These are phyloP conservation scores for Artemisia tridentata DNA, from an alignment of 129 eudicot species.

Conservation along the genomic window DNA sequence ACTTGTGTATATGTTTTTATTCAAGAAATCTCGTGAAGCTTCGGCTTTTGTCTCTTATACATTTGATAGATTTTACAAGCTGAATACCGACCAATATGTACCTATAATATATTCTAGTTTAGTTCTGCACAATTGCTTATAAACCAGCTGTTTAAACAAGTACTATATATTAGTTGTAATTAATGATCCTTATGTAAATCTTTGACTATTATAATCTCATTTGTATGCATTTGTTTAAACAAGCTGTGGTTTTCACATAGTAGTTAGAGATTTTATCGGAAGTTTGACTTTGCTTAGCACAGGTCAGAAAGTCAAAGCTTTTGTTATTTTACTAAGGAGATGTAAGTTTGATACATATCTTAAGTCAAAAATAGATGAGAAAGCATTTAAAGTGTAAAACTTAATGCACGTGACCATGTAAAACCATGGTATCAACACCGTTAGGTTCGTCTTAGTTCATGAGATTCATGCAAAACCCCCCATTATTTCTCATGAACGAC, in stretches of 20 bases:
- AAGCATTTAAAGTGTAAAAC: neutral
- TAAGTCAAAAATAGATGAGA: slow-evolving; percentile 25
- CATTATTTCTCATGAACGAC: no score
- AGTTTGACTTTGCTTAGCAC: slow-evolving; percentile 23
- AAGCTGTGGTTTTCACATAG: slow-evolving; percentile 7
- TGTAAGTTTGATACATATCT: slow-evolving; percentile 21
- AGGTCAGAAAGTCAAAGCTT: slow-evolving; percentile 23
- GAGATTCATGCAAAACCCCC: no score
- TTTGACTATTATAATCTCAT: slow-evolving; percentile 31
- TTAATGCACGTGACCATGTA: no score
- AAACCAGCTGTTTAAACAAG: slow-evolving; percentile 29
- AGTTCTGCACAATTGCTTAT: slow-evolving; percentile 21
- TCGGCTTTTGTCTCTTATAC: slow-evolving; percentile 14
- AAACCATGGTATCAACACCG: no score
- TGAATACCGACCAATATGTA: slow-evolving; percentile 27
- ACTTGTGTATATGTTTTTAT: slow-evolving; percentile 18
- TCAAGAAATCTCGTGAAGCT: slow-evolving; percentile 19
- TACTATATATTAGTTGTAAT: slow-evolving; percentile 22
- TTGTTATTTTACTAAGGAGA: slow-evolving; percentile 14
- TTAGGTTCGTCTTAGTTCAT: no score
- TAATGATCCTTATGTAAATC: slow-evolving; percentile 27
- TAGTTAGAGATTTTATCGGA: slow-evolving; percentile 17
- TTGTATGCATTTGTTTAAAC: slow-evolving; percentile 4
- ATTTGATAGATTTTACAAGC: slow-evolving; percentile 3
- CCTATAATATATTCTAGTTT: neutral